Base-by-base conservation (phyloP, 2,329 filamentous ascomycete genomes). In the Penicillium sp. region DNA sequence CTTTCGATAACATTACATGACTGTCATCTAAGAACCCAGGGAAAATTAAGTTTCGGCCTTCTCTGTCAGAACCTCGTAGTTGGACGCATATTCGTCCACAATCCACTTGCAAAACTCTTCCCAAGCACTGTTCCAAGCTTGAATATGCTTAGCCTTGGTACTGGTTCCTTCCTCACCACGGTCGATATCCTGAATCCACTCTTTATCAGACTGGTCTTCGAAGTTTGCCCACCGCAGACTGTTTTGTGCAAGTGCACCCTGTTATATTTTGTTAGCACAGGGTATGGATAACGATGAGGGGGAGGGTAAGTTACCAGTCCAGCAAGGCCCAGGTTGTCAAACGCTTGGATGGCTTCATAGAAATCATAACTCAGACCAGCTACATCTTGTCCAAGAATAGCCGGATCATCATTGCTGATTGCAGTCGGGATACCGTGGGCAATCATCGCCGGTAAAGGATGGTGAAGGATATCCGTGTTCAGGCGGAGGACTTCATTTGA, bases 211-310 rank as follows among this genome's bases (percentile, higher is more conserved):
- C n/a, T 40, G 35, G 7, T 40, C 35, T 40, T 40, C 35, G 7
- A 40, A 40, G n/a, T 40, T 40, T 40, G 18, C 35, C 35, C 35
- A 40, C 3, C 18, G 35, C 35, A 40, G 18, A 40, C 35, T 40
- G n/a, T 40, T 40, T 8, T 40, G 35, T 12, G 35, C 35, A 1
- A 40, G 35, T 22, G 35, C 35, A 8, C 35, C 35, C 35, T 40
- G 35, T 40, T 22, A 11, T 18, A 18, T n/a, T 2, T 5, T 12
- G 18, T 40, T 12, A 40, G n/a, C 4, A 40, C 3, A 20, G 35
- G 9, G 2, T 2, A 18, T n/a, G n/a, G 3, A 8, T 35, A 3
- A 7, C 1, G 33, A 4, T 9, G 7, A 20, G 1, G 3, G 1
- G 3, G 8, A 11, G n/a, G 3, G 1, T 2, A 22, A 12, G 1